These are phyloP conservation scores for Protea cynaroides DNA, from an alignment of 164 flowering plant species.

Conservation along the genomic window DNA sequence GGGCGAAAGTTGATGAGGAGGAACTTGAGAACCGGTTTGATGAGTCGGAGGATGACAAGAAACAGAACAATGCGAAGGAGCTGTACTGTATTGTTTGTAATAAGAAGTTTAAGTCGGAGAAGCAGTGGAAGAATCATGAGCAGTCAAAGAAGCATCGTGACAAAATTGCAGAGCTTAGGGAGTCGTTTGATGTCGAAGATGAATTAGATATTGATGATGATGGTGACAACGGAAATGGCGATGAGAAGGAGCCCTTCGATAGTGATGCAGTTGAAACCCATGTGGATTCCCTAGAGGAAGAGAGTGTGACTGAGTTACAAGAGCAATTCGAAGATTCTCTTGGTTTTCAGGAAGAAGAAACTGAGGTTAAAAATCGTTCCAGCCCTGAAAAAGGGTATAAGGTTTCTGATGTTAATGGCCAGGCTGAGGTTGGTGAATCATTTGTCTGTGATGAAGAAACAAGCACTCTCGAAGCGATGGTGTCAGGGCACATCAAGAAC, in stretches of 20 bases:
- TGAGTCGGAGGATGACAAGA: constrained; percentile 30
- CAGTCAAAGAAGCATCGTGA: constrained; percentile 95
- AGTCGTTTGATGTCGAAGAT: constrained; percentile 20
- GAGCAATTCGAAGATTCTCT: constrained; percentile 36
- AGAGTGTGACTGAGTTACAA: constrained; percentile 26
- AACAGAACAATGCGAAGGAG: constrained; percentile 38
- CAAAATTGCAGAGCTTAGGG: constrained; percentile 67
- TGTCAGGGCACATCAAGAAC: constrained; percentile 42
- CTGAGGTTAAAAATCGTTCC: constrained; percentile 17
- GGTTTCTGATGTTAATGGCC: constrained; percentile 11
- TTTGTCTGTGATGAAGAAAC: constrained; percentile 44
- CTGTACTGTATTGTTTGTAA: constrained; percentile 78
- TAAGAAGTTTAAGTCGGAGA: constrained; percentile 93
- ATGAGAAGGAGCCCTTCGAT: constrained; percentile 10
- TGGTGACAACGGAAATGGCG: neutral
- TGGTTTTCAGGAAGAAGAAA: constrained; percentile 20
- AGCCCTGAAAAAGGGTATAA: constrained; percentile 18
- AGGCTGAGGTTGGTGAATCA: constrained; percentile 8
- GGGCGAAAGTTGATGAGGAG: constrained; percentile 64
- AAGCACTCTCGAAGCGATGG: constrained; percentile 63
- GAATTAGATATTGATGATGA: constrained; percentile 7
- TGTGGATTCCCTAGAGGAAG: constrained; percentile 20
- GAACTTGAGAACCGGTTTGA: constrained; percentile 25
- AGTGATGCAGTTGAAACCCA: constrained; percentile 11
- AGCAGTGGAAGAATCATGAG: constrained; percentile 98